Percentiles rank a stretch among this genome's conserved stretches.
These are phyloP conservation scores for Chaetomium tenue DNA, from an alignment of 495 filamentous ascomycete genomes.

Conservation along the genomic window DNA sequence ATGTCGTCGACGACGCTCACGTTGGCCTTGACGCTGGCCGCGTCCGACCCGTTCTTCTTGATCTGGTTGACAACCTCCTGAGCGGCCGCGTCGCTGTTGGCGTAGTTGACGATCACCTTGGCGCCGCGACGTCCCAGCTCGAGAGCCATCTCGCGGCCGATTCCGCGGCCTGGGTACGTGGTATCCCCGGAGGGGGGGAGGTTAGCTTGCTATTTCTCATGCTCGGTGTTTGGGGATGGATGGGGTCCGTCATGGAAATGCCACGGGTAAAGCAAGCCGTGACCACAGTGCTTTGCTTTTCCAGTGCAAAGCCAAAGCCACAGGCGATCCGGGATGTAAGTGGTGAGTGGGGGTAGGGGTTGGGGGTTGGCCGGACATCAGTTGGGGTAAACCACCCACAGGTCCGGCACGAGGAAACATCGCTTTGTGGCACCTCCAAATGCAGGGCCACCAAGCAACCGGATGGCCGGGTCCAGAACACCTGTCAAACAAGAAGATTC, in stretches of 20 bases:
- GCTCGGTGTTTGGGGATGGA: not conserved
- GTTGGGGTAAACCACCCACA: conserved; percentile 36
- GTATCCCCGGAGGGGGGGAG: not conserved
- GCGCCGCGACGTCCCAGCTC: conserved; percentile 76
- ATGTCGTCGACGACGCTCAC: conserved; percentile 66
- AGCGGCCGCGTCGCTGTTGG: conserved; percentile 58
- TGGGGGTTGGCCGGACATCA: conserved; percentile 35
- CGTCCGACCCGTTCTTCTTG: conserved; percentile 54
- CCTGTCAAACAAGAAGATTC: not conserved
- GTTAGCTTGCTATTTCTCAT: not conserved
- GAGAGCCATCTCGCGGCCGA: conserved; percentile 72
- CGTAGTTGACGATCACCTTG: conserved; percentile 76
- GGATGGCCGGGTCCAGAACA: not conserved
- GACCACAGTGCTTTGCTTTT: too few species aligned
- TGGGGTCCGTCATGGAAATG: not conserved
- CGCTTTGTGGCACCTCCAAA: not conserved
- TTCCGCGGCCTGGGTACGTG: conserved; percentile 69
- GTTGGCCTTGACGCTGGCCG: conserved; percentile 71
- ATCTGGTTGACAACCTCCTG: conserved; percentile 63
- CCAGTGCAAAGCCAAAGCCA: not conserved
- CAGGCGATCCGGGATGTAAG: too few species aligned
- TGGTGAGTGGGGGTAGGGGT: too few species aligned
- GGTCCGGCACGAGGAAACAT: conserved; percentile 12
- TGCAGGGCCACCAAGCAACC: not conserved
- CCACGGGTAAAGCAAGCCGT: not conserved